Evolutionary conservation across 2,329 filamentous ascomycete genomes (phyloP), one percentile per base, ranked within the genome.

Genomic region (Decorospora gaudefroyi): DNA sequence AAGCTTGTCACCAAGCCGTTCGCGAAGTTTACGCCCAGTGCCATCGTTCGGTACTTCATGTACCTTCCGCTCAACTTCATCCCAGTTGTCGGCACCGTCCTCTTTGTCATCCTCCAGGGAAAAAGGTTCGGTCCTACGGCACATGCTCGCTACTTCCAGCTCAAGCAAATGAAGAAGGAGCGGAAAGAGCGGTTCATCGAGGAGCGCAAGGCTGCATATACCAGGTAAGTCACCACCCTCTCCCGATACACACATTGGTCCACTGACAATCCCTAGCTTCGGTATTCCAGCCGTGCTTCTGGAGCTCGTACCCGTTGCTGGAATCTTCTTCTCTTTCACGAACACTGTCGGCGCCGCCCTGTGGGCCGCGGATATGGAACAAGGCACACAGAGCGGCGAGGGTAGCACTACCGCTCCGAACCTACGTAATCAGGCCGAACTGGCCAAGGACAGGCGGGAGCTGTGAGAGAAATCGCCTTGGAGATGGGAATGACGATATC

Each of bases 61-160:
- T 93, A 95, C 67, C 77, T 96, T 28, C 91, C 92, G 8, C 78
- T 97, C 49, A 97, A 96, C 74, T 90, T 96, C 66, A 90, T 97
- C 38, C 92, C 92, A 0, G 79, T 96, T 0, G 82, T 96, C 12
- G 92, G 92, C 4, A 96, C 91, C 0, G 74, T 84, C 6, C 74
- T 90, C 4, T 97, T 95, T 69, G 79, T 96, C 22, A 68, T 87
- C 18, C 67, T 95, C 11, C 90, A 96, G 70, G 75, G 72, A 12
- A 69, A 69, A 59, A 75, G 74, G 45, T 67, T 73, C 17, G 82
- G 79, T 2, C 81, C 82, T 27, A 73, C 73, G 1, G 75, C 76
- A 25, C 78, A 82, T 62, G 66, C 70, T 3, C 69, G 93, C 72
- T 96, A 96, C 72, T 96, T 96, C 69, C 88, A 95, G 74, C 78